A percentile compares a stretch with the other conserved stretches of the same genome.
These are phyloP conservation scores for Rutstroemia sp. DNA, from an alignment of 2,329 filamentous ascomycete species.

Conservation along the genomic window DNA sequence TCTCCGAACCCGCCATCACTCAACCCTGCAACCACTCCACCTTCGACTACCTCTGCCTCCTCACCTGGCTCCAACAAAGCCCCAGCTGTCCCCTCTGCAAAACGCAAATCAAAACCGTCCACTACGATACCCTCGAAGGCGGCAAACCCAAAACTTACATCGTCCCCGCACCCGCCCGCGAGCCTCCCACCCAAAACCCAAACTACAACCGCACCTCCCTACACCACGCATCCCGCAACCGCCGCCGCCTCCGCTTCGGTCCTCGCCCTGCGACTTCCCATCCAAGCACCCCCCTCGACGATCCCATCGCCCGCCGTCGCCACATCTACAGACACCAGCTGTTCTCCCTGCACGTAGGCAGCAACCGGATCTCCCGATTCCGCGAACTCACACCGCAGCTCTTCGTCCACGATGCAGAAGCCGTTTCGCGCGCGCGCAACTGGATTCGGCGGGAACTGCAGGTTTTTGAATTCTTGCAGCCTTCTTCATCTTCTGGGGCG, in stretches of 20 bases:
- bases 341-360: conserved; percentile 76
- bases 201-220: no score
- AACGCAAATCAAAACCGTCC: conserved; percentile 46
- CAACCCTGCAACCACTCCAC: conserved; percentile 70
- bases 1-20: conserved; percentile 65
- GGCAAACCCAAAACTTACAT: conserved; percentile 50
- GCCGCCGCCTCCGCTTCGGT: not conserved
- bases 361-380: conserved; percentile 71
- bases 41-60: conserved; percentile 81
- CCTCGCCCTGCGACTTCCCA: not conserved
- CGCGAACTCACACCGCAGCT: conserved; percentile 61
- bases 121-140: conserved; percentile 53
- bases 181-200: no score
- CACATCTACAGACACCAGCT: conserved; percentile 65
- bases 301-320: conserved; percentile 46
- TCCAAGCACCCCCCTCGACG: conserved; percentile 16
- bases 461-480: conserved; percentile 67
- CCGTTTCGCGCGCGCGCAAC: conserved; percentile 68
- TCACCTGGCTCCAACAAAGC: conserved; percentile 71
- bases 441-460: conserved; percentile 80
- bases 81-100: conserved; percentile 76
- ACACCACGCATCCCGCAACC: not conserved
- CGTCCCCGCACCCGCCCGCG: not conserved
- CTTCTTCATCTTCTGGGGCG: not conserved
- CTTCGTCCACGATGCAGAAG: conserved; percentile 55